Evolutionary conservation across 805 yeast genomes (phyloP).

Genomic region (Tetrapisispora arboricola): DNA sequence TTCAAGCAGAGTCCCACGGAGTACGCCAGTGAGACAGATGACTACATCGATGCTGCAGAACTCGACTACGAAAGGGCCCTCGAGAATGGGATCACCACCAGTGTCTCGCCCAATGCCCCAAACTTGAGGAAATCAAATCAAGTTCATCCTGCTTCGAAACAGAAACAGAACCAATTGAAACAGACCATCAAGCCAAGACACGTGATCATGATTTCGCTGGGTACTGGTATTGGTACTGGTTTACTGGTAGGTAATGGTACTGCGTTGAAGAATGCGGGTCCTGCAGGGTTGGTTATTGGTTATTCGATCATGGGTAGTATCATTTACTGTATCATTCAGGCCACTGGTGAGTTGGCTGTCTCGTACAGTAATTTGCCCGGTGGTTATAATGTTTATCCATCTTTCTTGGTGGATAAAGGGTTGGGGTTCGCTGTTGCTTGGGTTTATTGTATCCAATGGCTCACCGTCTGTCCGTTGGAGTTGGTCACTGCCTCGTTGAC

Average conservation of each 20-base stretch:
- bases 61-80: neutral
- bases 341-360: conserved; percentile 61
- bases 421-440: conserved; percentile 52
- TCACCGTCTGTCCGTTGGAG: conserved; percentile 51
- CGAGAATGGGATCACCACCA: conserved; percentile 1
- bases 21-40: neutral
- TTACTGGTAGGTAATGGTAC: conserved; percentile 48
- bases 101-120: conserved; percentile 1
- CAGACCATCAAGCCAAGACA: conserved; percentile 35
- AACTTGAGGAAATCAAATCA: neutral
- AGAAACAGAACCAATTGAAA: conserved; percentile 16
- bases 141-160: neutral
- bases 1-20: conserved; percentile 4
- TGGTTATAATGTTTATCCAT: conserved; percentile 52
- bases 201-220: conserved; percentile 67
- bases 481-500: conserved; percentile 57
- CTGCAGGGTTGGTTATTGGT: conserved; percentile 43
- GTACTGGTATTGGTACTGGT: conserved; percentile 81
- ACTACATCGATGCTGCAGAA: conserved; percentile 3
- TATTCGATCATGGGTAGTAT: conserved; percentile 47
- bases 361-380: conserved; percentile 49
- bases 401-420: conserved; percentile 45
- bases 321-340: conserved; percentile 49
- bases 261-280: conserved; percentile 37
- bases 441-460: conserved; percentile 56